phyloP scores from a whole-genome alignment of 1,284 basidiomycete genomes.

The Inonotus obliquus region DNA sequence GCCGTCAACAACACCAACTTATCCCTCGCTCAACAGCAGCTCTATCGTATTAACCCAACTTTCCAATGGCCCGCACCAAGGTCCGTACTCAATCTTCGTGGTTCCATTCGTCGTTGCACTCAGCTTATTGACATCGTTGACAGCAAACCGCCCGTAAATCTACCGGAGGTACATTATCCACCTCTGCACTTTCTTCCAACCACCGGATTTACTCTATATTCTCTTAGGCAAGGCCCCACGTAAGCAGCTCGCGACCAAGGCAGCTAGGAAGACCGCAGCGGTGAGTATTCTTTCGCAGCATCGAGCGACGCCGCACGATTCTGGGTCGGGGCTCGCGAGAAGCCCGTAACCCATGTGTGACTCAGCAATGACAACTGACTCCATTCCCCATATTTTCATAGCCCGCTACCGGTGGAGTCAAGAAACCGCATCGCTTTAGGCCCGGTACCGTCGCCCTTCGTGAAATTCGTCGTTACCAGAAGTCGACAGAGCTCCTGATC shows the following conservation, averaged over 20 bases:
- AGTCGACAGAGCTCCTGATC: conserved; percentile 93
- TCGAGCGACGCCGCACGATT: conserved; percentile 23
- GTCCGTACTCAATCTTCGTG: conserved; percentile 32
- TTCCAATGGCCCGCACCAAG: conserved; percentile 71
- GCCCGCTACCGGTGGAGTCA: conserved; percentile 91
- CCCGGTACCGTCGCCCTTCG: conserved; percentile 97
- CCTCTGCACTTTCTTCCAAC: conserved; percentile 19
- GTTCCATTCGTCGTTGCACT: conserved; percentile 14
- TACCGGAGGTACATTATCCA: conserved; percentile 60
- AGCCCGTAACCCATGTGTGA: conserved; percentile 9
- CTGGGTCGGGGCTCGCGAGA: conserved; percentile 8
- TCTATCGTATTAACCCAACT: background rate
- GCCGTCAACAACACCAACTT: background rate
- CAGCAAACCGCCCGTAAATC: conserved; percentile 84
- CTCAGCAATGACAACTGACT: conserved; percentile 16
- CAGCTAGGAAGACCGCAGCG: conserved; percentile 77
- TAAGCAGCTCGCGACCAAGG: conserved; percentile 91
- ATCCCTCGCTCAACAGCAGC: background rate
- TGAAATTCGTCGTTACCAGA: conserved; percentile 97
- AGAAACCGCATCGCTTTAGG: conserved; percentile 97
- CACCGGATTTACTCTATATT: conserved; percentile 21
- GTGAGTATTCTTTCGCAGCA: conserved; percentile 38
- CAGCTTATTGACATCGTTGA: conserved; percentile 26
- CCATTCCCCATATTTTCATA: conserved; percentile 9
- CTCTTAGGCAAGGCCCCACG: conserved; percentile 73